phyloP scores from a whole-genome alignment of 1,284 basidiomycete genomes.

The Volvariella surrecta region DNA sequence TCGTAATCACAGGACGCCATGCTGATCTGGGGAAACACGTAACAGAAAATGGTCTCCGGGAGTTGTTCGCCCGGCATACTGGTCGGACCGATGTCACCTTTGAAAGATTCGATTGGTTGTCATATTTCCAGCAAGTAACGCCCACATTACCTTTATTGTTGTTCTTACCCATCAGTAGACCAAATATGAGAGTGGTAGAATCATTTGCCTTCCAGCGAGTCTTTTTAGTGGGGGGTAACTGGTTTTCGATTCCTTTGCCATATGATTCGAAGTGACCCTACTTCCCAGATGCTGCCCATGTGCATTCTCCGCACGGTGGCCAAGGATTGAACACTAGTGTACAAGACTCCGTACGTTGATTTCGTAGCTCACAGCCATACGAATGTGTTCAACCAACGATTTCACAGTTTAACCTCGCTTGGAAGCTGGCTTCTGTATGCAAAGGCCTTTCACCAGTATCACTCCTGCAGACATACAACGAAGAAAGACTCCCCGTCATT shows the following conservation, averaged over 20 bases:
- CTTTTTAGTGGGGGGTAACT: conserved; percentile 23
- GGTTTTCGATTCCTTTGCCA: not conserved
- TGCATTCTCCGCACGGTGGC: conserved; percentile 19
- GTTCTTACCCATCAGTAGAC: too few species aligned
- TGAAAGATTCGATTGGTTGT: too few species aligned
- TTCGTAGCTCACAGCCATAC: too few species aligned
- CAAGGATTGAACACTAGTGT: conserved; percentile 29
- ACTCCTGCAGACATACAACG: conserved; percentile 31
- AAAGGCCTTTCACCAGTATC: conserved; percentile 24
- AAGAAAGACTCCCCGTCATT: conserved; percentile 33
- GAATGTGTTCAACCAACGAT: not conserved
- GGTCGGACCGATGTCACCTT: too few species aligned
- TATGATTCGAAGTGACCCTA: not conserved
- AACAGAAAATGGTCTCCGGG: too few species aligned
- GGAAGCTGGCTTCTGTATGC: conserved; percentile 39
- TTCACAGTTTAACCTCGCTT: conserved; percentile 27
- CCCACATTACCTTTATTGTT: too few species aligned
- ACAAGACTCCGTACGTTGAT: conserved; percentile 27
- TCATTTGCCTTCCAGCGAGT: conserved; percentile 13
- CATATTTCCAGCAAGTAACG: too few species aligned
- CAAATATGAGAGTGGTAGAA: conserved; percentile 12
- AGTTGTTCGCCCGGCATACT: too few species aligned
- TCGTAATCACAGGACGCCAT: not conserved
- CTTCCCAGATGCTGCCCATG: conserved; percentile 15
- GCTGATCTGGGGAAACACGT: too few species aligned